A percentile compares a stretch with the other conserved stretches of the same genome.
These are phyloP conservation scores for Goniomonas avonlea DNA, from an alignment of 78 protist genomes.

Conservation along the genomic window DNA sequence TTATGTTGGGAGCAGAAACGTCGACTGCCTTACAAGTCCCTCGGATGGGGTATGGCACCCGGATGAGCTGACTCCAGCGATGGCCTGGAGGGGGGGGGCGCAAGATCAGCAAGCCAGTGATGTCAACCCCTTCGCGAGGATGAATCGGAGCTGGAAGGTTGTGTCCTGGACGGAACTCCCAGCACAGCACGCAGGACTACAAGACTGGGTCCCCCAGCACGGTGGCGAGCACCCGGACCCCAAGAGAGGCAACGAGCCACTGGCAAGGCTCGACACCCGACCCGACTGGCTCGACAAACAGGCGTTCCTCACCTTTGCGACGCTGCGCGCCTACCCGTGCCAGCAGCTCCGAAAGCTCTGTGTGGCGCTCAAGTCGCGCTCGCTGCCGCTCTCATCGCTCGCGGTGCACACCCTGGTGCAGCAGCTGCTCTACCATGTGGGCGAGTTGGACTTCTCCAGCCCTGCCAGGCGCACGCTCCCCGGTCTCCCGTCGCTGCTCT, in stretches of 20 bases:
- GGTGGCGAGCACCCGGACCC: background rate
- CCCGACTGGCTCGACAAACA: background rate
- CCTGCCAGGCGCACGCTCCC: background rate
- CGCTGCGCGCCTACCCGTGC: slow-evolving; percentile 11
- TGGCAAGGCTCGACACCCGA: background rate
- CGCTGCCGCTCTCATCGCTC: background rate
- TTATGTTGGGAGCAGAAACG: too few species aligned
- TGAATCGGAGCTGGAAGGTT: background rate
- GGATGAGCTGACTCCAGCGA: background rate
- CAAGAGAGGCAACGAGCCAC: background rate
- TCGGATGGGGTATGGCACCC: background rate
- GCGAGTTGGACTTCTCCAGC: too few species aligned
- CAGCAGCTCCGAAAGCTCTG: slow-evolving; percentile 3
- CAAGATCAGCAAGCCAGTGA: too few species aligned
- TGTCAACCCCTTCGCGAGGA: background rate
- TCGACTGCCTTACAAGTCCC: too few species aligned
- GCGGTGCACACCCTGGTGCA: background rate
- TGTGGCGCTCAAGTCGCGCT: background rate
- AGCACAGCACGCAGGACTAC: background rate
- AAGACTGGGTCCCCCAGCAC: background rate
- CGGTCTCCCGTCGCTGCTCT: background rate
- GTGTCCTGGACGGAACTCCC: background rate
- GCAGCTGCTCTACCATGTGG: background rate
- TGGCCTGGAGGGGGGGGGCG: background rate
- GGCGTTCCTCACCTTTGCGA: background rate